Base-by-base conservation (phyloP, 1,284 basidiomycete genomes). In the Ganoderma multipileum region DNA sequence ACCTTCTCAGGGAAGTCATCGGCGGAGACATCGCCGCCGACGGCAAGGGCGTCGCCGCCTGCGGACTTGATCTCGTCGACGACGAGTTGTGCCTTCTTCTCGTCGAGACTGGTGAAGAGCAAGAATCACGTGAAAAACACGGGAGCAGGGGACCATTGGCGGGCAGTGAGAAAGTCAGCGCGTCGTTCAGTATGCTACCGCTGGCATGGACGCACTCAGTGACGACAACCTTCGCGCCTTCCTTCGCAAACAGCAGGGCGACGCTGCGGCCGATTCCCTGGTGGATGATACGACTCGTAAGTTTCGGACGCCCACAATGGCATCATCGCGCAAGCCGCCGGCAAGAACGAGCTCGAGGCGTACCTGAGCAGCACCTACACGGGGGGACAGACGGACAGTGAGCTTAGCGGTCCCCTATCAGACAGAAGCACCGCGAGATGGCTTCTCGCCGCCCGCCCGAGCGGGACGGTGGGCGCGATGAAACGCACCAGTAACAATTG, bases 211-310 rank as follows among this genome's bases (percentile, higher is more conserved):
- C 89, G 76, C 75, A 95, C 93, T 93, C 94, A 84, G 90, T 89
- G 63, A 92, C 90, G 71, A 96, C 93, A 57, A 96, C 90, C 78
- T 93, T 95, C 18, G 95, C 94, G 33, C 95, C 95, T 77, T 96
- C 94, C 72, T 89, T 89, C 7, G 94, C 92, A 73, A 95, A 96
- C 61, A 95, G 84, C 55, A 95, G 80, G 3, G 94, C 94, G 52
- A 87, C 85, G 60, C 91, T 89, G 52, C 86, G 86, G 11, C 93
- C 93, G 71, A 95, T 95, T 72, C 92, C 93, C 88, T 93, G 33
- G 50, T 3, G 8, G 47, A 2, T 38, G 50, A 52, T 41, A 70
- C n/a, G 58, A 39, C 38, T 23, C 41, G 54, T 69, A 65, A 62
- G 62, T 61, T 42, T 60, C 61, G 61, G 50, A 60, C 59, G 58